Evolutionary conservation across 1,139 yeast species (phyloP), one percentile per base, ranked within the genome.

Genomic region (Nakaseomyces uthaithaninus): DNA sequence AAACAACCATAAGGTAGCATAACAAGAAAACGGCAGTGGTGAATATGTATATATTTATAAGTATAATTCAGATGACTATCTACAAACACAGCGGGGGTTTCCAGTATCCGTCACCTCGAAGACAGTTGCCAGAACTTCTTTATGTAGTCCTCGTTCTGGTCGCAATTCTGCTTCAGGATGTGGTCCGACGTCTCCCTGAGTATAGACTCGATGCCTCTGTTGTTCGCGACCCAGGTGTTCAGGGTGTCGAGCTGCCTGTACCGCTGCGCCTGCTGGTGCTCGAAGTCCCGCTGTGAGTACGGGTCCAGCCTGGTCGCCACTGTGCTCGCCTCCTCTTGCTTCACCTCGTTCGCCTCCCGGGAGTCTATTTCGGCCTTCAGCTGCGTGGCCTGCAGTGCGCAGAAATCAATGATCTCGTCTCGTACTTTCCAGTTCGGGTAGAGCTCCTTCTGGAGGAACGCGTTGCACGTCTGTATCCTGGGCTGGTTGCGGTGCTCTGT

Each of bases 371-470:
- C 65, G 4, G 38, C 22, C 38, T 56, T 49, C 54, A 63, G 45
- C 8, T 38, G 37, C 3, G 44, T 38, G 9, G 62, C 55, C 45
- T 63, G 64, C 2, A 40, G 16, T 3, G 57, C 53, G 47, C 77
- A 72, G 44, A 53, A 70, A 15, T 54, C 51, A 12, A 72, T 64
- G 2, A 66, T 60, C 4, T 52, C 42, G 2, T 54, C 41, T 41
- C 77, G 55, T 23, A 61, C 55, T 14, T 49, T 48, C 77, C 77
- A 72, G 31, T 64, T 65, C 2, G 70, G 69, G 41, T 57, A 64
- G 8, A 72, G 41, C 19, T 67, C 62, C 1, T 54, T 44, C 3
- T 52, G 27, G 1, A 67, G 49, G 35, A 66, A 62, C 3, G 51
- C 54, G 12, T 51, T 39, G 45, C 75, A 71, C 27, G 38, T 44